These are phyloP conservation scores for Aureobasidium sp. DNA, from an alignment of 2,329 filamentous ascomycete species.

Conservation along the genomic window DNA sequence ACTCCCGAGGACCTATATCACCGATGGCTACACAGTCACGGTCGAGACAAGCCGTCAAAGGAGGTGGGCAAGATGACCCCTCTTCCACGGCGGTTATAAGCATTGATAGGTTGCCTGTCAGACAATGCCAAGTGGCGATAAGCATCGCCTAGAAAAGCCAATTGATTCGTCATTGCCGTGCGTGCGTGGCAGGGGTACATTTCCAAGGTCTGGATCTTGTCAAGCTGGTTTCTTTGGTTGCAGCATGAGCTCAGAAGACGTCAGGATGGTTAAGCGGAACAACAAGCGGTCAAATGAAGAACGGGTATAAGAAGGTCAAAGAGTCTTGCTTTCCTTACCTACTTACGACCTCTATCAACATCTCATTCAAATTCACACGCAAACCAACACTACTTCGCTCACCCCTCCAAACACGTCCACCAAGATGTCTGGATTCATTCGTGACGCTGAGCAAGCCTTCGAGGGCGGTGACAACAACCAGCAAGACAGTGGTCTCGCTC, in stretches of 20 bases:
- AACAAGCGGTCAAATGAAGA: background rate
- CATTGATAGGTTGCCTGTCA: background rate
- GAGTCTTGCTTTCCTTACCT: background rate
- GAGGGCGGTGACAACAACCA: constrained; percentile 8
- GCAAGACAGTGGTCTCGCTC: background rate
- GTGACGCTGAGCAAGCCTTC: constrained; percentile 11
- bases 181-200: background rate
- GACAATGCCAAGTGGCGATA: background rate
- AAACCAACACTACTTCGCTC: background rate
- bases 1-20: background rate
- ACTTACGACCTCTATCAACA: background rate
- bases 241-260: background rate
- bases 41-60: background rate
- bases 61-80: background rate
- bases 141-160: background rate
- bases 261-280: background rate
- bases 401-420: background rate
- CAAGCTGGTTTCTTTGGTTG: background rate
- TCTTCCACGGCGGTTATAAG: background rate
- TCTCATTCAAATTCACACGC: background rate
- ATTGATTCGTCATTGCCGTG: background rate
- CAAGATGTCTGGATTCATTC: constrained; percentile 12
- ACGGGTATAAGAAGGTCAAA: background rate
- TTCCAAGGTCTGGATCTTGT: background rate
- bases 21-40: background rate